Evolutionary conservation across 768 basidiomycete species (phyloP).

Genomic region (Calocera cornea): DNA sequence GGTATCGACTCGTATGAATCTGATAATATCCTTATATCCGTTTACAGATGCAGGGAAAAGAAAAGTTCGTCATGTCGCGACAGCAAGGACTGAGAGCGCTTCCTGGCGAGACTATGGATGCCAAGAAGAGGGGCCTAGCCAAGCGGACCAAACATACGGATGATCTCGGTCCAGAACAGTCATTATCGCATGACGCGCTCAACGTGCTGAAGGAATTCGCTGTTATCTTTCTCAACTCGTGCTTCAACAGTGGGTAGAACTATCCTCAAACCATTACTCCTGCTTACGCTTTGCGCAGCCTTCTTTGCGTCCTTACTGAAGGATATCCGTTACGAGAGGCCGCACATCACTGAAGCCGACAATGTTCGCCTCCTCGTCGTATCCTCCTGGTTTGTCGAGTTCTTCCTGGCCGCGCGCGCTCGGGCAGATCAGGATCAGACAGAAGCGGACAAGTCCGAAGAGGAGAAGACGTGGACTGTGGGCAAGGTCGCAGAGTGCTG

Average conservation of each 20-base stretch:
- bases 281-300: conserved; percentile 32
- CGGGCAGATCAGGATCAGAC: neutral
- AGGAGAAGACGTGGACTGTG: conserved; percentile 26
- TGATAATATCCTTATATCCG: neutral
- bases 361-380: conserved; percentile 78
- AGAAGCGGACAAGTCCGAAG: conserved; percentile 10
- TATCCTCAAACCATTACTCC: too few relatives aligned
- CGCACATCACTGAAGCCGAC: conserved; percentile 90
- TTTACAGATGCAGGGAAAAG: conserved; percentile 23
- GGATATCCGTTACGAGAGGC: conserved; percentile 84
- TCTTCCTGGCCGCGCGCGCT: conserved; percentile 48
- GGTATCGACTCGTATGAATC: neutral
- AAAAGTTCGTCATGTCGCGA: conserved; percentile 56
- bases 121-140: conserved; percentile 46
- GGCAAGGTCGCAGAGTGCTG: conserved; percentile 58
- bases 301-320: conserved; percentile 75
- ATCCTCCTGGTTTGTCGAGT: conserved; percentile 83
- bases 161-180: conserved; percentile 54
- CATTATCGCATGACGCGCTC: conserved; percentile 33
- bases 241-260: conserved; percentile 86
- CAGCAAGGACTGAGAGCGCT: conserved; percentile 65
- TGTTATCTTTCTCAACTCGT: conserved; percentile 58
- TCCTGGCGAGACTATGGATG: conserved; percentile 56
- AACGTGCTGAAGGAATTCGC: conserved; percentile 53
- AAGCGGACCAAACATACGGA: conserved; percentile 37